Percentiles rank a stretch among this genome's conserved stretches.
These are phyloP conservation scores for Boletus rubropictus DNA, from an alignment of 768 basidiomycete species.

Conservation along the genomic window DNA sequence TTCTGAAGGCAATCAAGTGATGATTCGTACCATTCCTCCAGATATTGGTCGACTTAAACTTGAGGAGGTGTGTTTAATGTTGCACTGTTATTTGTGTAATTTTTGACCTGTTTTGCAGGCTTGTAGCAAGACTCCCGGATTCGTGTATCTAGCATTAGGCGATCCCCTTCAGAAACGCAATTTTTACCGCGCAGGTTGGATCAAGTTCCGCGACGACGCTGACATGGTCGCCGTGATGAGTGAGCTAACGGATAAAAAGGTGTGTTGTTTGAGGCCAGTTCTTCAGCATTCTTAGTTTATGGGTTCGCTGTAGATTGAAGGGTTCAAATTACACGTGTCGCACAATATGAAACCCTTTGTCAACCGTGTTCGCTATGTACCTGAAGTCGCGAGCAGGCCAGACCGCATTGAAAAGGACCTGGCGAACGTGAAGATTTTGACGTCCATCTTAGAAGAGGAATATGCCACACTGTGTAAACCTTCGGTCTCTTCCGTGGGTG, in stretches of 20 bases:
- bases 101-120: constrained; percentile 42
- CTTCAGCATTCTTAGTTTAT: constrained; percentile 4
- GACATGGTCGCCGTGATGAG: constrained; percentile 71
- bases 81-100: constrained; percentile 1
- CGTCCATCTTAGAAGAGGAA: constrained; percentile 71
- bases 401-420: constrained; percentile 80
- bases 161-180: constrained; percentile 91
- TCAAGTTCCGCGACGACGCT: constrained; percentile 78
- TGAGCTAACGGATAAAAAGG: constrained; percentile 82
- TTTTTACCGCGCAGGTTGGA: constrained; percentile 93
- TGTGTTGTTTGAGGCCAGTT: constrained; percentile 25
- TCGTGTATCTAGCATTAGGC: constrained; percentile 81
- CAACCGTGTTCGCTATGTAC: constrained; percentile 73
- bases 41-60: constrained; percentile 85
- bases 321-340: constrained; percentile 88
- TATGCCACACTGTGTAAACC: constrained; percentile 45
- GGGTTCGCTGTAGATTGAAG: constrained; percentile 64
- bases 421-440: constrained; percentile 66
- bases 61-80: constrained; percentile 61
- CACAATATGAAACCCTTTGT: constrained; percentile 75
- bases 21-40: constrained; percentile 93
- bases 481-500: constrained; percentile 13
- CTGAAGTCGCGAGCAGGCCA: constrained; percentile 74
- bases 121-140: constrained; percentile 72
- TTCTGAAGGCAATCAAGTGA: constrained; percentile 83